Evolutionary conservation across 371 early-diverging fungal genomes (phyloP).

Genomic region (Lichtheimia hyalospora): DNA sequence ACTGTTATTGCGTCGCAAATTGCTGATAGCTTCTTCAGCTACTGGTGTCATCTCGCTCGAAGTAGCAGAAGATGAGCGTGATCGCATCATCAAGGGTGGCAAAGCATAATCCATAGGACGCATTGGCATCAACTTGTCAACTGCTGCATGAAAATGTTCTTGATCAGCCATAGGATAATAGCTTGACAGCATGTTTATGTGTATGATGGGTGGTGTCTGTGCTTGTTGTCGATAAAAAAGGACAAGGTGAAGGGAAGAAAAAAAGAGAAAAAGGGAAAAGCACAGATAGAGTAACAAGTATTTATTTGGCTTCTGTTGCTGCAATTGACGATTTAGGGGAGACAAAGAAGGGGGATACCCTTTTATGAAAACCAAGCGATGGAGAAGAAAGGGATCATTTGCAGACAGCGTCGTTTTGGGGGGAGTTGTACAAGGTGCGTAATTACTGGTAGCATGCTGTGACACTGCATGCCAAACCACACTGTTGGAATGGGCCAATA

Average conservation of each 20-base stretch:
- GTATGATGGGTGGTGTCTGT: too few species aligned
- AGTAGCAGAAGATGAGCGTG: conserved; percentile 12
- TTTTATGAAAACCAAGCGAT: too few species aligned
- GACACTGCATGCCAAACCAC: neutral
- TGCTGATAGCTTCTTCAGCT: neutral
- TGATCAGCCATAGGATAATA: neutral
- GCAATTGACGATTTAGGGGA: too few species aligned
- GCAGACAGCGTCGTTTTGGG: neutral
- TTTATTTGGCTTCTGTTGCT: too few species aligned
- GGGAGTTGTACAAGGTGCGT: neutral
- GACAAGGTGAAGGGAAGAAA: neutral
- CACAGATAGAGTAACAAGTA: neutral
- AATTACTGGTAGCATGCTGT: neutral
- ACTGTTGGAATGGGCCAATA: neutral
- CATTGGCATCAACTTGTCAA: neutral
- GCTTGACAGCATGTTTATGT: neutral
- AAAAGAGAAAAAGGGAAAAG: neutral
- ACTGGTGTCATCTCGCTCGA: conserved; percentile 7
- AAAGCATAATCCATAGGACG: neutral
- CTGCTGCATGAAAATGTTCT: neutral
- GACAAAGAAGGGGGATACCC: too few species aligned
- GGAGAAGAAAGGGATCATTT: too few species aligned
- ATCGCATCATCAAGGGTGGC: conserved; percentile 10
- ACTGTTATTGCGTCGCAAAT: conserved; percentile 6
- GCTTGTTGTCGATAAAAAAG: neutral